phyloP scores from a whole-genome alignment of 2,329 filamentous ascomycete genomes.

The Ceratocystis cacaofunesta region DNA sequence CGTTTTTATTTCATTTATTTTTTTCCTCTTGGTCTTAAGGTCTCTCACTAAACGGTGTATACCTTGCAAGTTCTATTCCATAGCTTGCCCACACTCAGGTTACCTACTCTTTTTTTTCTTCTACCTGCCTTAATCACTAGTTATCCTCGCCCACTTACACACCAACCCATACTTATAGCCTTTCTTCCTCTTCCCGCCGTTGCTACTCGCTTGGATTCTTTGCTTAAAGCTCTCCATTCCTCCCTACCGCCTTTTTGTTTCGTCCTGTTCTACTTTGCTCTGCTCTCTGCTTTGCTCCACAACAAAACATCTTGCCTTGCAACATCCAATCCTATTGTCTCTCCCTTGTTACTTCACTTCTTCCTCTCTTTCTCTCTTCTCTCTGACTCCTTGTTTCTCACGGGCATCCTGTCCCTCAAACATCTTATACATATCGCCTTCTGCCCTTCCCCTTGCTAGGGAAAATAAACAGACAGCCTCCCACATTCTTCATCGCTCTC shows the following conservation, averaged over 20 bases:
- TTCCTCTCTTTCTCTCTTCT: slow-evolving; percentile 1
- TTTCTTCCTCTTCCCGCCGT: neutral
- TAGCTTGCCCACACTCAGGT: neutral
- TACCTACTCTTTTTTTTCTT: too few species aligned
- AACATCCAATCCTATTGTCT: neutral
- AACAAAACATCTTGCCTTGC: neutral
- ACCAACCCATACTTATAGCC: too few species aligned
- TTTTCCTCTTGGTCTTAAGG: neutral
- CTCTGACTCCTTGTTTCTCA: neutral
- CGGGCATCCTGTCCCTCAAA: slow-evolving; percentile 3
- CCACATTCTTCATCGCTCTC: slow-evolving; percentile 9
- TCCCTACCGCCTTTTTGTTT: slow-evolving; percentile 1
- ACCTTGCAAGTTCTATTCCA: neutral
- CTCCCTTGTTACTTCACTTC: neutral
- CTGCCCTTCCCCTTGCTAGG: slow-evolving; percentile 5
- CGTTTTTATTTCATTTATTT: slow-evolving; percentile 4
- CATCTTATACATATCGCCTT: slow-evolving; percentile 8
- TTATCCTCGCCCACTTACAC: neutral
- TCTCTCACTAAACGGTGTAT: neutral
- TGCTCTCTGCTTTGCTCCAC: neutral
- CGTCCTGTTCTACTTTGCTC: neutral
- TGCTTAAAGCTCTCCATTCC: slow-evolving; percentile 5
- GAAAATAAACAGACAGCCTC: slow-evolving; percentile 7
- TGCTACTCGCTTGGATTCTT: neutral
- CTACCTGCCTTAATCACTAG: too few species aligned